Base-by-base conservation (phyloP, 768 basidiomycete genomes). In the Pulveroboletus sp. region DNA sequence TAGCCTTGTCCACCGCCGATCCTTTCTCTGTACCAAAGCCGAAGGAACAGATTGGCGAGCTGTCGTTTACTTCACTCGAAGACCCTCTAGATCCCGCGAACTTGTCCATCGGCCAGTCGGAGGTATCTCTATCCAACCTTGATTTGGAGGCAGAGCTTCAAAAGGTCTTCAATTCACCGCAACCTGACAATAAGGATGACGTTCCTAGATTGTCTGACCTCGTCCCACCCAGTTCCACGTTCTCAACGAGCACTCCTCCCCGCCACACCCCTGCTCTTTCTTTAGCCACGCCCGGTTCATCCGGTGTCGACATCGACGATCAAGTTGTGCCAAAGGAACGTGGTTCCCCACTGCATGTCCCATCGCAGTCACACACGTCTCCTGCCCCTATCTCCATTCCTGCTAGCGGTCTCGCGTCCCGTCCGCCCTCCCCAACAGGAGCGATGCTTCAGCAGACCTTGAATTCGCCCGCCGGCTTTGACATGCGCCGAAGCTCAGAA, bases 101-200 rank as follows among this genome's bases (percentile, higher is more conserved):
- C 27, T 45, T 68, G 46, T 68, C 64, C 14, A 66, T 71, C n/a
- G 68, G 66, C 21, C 64, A 67, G 37, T 70, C 69, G 11, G 71
- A 71, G 40, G 62, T 71, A 17, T 70, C 69, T 2, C 53, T 69
- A 9, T 65, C 61, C 21, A 68, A 63, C 23, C 41, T 75, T 10
- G 66, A 67, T 35, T 29, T 56, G 20, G 67, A 69, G 41, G 62
- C 58, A 38, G 69, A 66, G 33, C 59, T 65, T 17, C 60, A 57
- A 27, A 55, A 56, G 31, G 63, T 55, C 17, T 34, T 62, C 7
- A 47, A 52, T 16, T 57, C 56, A 0, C 40, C 56, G 11, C 56
- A 49, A 19, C 25, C 51, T 1, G 48, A 56, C 27, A 38, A 37
- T 25, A 50, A 47, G 37, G 48, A 52, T 6, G 45, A 43, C 25